These are phyloP conservation scores for Ceratobasidium sp. DNA, from an alignment of 1,284 basidiomycete genomes.

Conservation along the genomic window DNA sequence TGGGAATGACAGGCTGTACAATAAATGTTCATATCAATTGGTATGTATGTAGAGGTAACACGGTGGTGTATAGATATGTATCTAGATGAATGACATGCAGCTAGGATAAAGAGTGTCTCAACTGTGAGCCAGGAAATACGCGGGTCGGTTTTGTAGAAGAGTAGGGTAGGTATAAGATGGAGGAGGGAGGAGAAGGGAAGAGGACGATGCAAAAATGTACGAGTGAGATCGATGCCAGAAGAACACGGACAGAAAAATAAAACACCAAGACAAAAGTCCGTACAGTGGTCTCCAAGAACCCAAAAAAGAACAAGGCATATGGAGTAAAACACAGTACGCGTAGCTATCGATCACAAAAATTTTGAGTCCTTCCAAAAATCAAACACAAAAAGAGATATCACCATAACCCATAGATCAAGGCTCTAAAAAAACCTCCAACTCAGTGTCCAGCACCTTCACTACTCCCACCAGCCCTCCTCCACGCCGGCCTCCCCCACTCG, in stretches of 20 bases:
- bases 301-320: constrained; percentile 11
- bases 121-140: constrained; percentile 21
- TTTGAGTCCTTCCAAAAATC: neutral
- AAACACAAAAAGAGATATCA: no score
- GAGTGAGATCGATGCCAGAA: neutral
- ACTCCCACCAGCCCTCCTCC: constrained; percentile 29
- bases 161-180: neutral
- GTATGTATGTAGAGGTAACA: neutral
- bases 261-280: constrained; percentile 15
- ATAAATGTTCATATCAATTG: no score
- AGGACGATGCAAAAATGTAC: constrained; percentile 2
- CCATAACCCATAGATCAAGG: no score
- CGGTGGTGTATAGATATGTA: constrained; percentile 7
- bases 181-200: no score
- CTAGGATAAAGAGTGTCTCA: neutral
- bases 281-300: constrained; percentile 18
- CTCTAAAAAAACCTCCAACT: no score
- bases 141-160: neutral
- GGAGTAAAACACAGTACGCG: constrained; percentile 11
- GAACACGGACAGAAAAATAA: neutral
- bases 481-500: constrained; percentile 37
- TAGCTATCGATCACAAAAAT: neutral
- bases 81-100: constrained; percentile 10
- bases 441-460: no score
- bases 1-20: neutral